Base-by-base conservation (phyloP, 441 rosid genomes). In the Eugenia klotzschiana region DNA sequence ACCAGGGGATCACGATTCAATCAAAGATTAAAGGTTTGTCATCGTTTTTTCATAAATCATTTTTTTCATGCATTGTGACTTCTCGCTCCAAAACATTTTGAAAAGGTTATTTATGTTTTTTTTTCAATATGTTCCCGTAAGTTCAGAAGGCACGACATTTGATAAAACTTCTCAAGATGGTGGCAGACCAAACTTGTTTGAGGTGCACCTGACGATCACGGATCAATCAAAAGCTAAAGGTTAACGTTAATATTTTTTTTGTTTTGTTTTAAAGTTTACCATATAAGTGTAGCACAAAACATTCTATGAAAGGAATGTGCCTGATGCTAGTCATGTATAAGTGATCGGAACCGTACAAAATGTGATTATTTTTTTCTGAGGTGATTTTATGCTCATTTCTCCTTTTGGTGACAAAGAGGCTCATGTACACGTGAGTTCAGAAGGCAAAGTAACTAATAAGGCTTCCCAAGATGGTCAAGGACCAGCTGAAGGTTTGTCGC, bases 381-480 rank as follows among this genome's bases (percentile, higher is more conserved):
- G 15, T 55, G n/a, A 55, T 55, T n/a, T 55, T 43, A n/a, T 54
- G 57, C 9, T 8, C 16, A 56, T 0, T 56, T 25, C 16, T 56
- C 60, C 26, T 37, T 56, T 56, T 12, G 26, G 29, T 2, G 8
- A 56, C 27, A 56, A 11, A 55, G 60, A 12, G 26, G 0, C 0
- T 56, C 60, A 13, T 12, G 7, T 55, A 25, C 7, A 25, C 7
- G 7, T 56, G 3, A 25, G 29, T 12, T 56, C 60, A 56, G 29
- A 25, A 56, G 60, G 60, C 0, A 10, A 0, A 0, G 25, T 4
- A n/a, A 25, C 27, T 0, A 13, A 4, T 55, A 55, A 12, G n/a
- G 27, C 58, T 11, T n/a, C 29, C 29, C 29, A 55, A 1, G 60
- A n/a, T 11, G 7, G 27, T 0, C 0, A 27, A 0, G 23, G 0